phyloP scores from a whole-genome alignment of 1,284 basidiomycete genomes.

The Afroboletus lepidellus region DNA sequence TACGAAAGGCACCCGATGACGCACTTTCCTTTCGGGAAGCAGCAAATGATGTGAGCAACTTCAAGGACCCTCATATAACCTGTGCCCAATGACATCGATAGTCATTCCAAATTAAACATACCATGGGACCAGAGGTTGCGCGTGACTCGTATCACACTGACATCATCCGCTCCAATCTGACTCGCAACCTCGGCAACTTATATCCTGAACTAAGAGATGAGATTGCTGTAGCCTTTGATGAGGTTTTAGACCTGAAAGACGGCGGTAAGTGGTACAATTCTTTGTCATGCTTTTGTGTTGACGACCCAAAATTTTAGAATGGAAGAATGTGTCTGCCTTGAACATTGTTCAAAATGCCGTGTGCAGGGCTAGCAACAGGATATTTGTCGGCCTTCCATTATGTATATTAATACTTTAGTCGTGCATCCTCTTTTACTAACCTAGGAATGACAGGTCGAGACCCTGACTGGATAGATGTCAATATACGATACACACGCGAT shows the following conservation, averaged over 20 bases:
- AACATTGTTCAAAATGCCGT: too few species aligned
- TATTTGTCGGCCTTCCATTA: too few species aligned
- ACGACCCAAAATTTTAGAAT: not conserved
- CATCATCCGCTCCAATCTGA: not conserved
- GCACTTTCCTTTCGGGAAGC: not conserved
- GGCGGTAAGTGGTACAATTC: not conserved
- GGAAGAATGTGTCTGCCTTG: not conserved
- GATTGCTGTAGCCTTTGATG: not conserved
- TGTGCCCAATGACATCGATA: not conserved
- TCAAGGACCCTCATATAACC: too few species aligned
- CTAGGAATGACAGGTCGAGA: constrained; percentile 38
- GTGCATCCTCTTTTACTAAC: constrained; percentile 25
- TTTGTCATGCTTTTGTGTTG: not conserved
- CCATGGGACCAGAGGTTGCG: not conserved
- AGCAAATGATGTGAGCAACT: not conserved
- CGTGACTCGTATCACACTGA: not conserved
- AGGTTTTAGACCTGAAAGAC: too few species aligned
- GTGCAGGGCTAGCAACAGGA: too few species aligned
- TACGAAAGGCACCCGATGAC: not conserved
- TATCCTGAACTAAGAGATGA: not conserved
- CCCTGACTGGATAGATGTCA: constrained; percentile 38
- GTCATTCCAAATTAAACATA: not conserved
- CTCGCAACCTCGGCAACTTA: not conserved
- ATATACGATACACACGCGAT: constrained; percentile 4
- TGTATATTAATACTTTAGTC: too few species aligned